phyloP scores from a whole-genome alignment of 1,284 basidiomycete genomes.

The Melampsora americana region DNA sequence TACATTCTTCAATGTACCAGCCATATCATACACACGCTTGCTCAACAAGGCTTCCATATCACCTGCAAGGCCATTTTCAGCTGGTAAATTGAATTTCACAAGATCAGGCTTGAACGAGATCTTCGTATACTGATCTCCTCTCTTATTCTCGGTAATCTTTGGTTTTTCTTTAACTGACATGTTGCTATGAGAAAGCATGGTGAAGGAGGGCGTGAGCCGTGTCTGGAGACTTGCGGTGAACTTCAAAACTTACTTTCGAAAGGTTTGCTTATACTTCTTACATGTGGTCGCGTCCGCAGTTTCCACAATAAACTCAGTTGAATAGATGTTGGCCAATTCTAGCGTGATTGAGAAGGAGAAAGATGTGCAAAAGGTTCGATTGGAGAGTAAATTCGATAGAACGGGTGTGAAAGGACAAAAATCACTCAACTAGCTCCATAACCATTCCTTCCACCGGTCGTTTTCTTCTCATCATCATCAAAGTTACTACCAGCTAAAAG shows the following conservation, averaged over 20 bases:
- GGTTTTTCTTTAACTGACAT: slow-evolving; percentile 26
- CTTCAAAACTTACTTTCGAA: slow-evolving; percentile 80
- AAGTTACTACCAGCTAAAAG: slow-evolving; percentile 90
- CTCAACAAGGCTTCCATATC: slow-evolving; percentile 85
- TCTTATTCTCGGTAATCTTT: slow-evolving; percentile 81
- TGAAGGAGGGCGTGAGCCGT: not conserved
- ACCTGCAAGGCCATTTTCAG: slow-evolving; percentile 70
- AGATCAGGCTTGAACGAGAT: slow-evolving; percentile 94
- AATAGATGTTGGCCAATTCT: slow-evolving; percentile 95
- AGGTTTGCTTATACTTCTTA: slow-evolving; percentile 94
- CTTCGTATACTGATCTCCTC: slow-evolving; percentile 85
- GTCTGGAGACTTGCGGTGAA: not conserved
- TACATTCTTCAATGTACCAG: slow-evolving; percentile 86
- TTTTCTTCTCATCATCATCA: slow-evolving; percentile 97
- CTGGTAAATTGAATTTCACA: slow-evolving; percentile 78
- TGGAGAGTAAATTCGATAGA: not conserved
- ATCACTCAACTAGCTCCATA: slow-evolving; percentile 73
- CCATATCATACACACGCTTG: slow-evolving; percentile 96
- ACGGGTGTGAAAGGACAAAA: not conserved
- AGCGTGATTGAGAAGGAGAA: slow-evolving; percentile 43
- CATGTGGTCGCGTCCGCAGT: slow-evolving; percentile 83
- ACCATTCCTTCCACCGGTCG: slow-evolving; percentile 89
- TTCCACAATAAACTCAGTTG: slow-evolving; percentile 89
- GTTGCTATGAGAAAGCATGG: slow-evolving; percentile 1
- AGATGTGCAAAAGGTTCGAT: not conserved